Evolutionary conservation across 1,284 basidiomycete species (phyloP), one percentile per base, ranked within the genome.

Genomic region (Malassezia japonica): DNA sequence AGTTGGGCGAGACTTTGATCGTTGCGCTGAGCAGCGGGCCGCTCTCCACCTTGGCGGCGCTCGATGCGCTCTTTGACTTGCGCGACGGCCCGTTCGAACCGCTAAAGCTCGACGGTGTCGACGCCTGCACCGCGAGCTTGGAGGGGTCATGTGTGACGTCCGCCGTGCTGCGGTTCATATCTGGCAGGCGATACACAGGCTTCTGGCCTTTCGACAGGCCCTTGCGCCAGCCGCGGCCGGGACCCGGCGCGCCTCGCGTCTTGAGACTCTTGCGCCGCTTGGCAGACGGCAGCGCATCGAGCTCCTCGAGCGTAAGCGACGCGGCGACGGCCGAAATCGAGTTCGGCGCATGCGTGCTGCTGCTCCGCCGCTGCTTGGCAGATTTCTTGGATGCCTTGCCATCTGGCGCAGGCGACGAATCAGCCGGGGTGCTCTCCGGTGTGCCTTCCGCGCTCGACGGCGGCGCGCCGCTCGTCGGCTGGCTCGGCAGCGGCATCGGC

Each of bases 141-240:
- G 9, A 58, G 36, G 1, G 55, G 55, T 24, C 40, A 15, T 27
- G 59, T 16, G 23, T 41, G 8, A 45, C 18, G 16, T 46, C 21
- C 49, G 61, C 55, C 7, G 62, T 59, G 27, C 60, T 62, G 16
- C 41, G 35, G n/a, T 56, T 57, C 27, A 55, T 44, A 1, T 55
- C 51, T 1, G 65, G 65, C 6, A 61, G 55, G 40, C 62, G 58
- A 48, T 70, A 70, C 0, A 68, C 61, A 2, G 67, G 66, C 37
- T 70, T 70, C 44, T 68, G 64, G 8, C 66, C 67, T 48, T 68
- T 69, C 10, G 62, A 65, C n/a, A 71, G 48, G 6, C 68, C 68
- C 34, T 68, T 69, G 20, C 68, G 59, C 68, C 68, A 71, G 1
- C 66, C 66, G 33, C 66, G 48, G 6, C 68, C 68, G 1, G 68